phyloP scores from a whole-genome alignment of 2,329 filamentous ascomycete genomes.

The Cercospora sesami region DNA sequence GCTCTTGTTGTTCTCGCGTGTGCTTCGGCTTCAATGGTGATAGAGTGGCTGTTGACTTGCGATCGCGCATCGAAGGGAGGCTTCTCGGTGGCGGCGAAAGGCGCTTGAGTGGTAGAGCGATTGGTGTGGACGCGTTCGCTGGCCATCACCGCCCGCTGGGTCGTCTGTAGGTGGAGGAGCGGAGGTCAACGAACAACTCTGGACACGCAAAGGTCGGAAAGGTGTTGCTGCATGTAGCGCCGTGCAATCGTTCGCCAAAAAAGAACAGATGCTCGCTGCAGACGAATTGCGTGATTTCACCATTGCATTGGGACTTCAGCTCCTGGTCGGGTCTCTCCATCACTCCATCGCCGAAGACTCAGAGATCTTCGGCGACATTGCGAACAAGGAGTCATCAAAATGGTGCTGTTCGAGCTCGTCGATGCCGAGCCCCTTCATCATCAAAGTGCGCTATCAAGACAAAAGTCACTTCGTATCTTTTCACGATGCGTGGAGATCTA shows the following conservation, averaged over 20 bases:
- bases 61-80: no score
- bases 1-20: neutral
- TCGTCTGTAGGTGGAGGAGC: neutral
- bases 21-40: neutral
- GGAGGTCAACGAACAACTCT: neutral
- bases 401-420: neutral
- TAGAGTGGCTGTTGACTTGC: neutral
- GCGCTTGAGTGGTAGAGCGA: neutral
- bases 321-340: no score
- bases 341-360: no score
- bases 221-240: neutral
- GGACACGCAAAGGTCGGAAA: neutral
- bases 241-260: no score
- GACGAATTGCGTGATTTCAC: no score
- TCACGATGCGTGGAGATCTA: neutral
- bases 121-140: neutral
- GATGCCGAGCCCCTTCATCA: neutral
- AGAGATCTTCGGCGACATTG: no score
- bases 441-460: neutral
- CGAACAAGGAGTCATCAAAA: neutral
- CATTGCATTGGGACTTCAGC: no score
- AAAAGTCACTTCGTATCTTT: neutral
- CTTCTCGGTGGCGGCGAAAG: neutral
- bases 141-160: neutral
- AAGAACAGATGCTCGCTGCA: no score